Base-by-base conservation (phyloP, 805 yeast species). In the Zygoascus tannicola region DNA sequence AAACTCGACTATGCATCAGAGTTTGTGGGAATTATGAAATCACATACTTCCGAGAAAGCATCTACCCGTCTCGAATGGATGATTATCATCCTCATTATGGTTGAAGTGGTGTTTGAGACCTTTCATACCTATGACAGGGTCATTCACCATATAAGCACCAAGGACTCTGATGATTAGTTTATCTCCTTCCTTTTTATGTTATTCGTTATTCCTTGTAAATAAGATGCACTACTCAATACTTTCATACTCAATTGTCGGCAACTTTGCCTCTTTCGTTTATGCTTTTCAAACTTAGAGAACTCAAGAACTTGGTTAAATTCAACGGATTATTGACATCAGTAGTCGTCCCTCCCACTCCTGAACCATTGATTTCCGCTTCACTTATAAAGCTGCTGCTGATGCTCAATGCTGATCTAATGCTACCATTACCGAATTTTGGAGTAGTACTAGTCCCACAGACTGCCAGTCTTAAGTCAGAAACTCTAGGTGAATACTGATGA, bases 1-100 rank as follows among this genome's bases (percentile, higher is more conserved):
- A 87, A 87, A 59, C 65, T 88, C 47, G 97, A 88, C 60, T 88
- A 88, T 62, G 86, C 94, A 1, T 80, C 94, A 0, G 96, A 88
- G 49, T 94, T 87, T 57, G 82, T 85, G 14, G 71, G 85, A 10
- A 88, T 87, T 2, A 66, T 88, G 32, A 69, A 87, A 50, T 74
- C 81, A 18, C 81, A 86, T 3, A 59, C 86, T 48, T 81, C 78
- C 44, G 95, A 87, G 53, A 77, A 78, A 52, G 83, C 81, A 48
- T 73, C 90, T 28, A 73, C 85, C 2, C 67, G 86, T 18, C 66
- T 88, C 37, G 97, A 88, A 59, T 84, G 94, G 94, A 81, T 86
- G 59, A 86, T 88, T 53, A 85, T 88, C 43, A 69, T 79, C 22
- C 68, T 88, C 52, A 88, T 88, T 48, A 71, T 83, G 72, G 76